Base-by-base conservation (phyloP, 345 rosid species). In the Hypericum perforatum region DNA sequence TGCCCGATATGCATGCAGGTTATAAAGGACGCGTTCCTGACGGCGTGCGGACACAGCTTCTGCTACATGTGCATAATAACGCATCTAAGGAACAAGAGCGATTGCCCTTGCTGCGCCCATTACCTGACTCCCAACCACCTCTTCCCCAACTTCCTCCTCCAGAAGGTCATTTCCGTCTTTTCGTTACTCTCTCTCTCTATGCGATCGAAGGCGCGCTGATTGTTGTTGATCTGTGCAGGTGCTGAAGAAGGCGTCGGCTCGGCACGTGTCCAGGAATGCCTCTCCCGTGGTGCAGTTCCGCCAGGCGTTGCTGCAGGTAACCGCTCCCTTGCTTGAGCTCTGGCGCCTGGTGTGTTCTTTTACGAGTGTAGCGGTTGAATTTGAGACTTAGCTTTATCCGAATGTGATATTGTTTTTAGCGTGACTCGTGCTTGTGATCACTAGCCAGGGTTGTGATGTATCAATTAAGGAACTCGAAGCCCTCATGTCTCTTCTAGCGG, bases 1-100 rank as follows among this genome's bases (percentile, higher is more conserved):
- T 88, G 98, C 64, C 97, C 98, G 70, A 92, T 92, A 57, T 92
- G 98, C 64, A 92, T 92, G 97, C 95, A 88, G 79, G 70, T 92
- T 29, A 85, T 92, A 7, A 85, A 85, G 57, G 97, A 88, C 63
- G 95, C 98, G 38, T 92, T 92, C 65, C 84, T 92, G n/a, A 92
- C 98, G 6, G 79, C 78, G 6, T 92, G 98, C 57, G 97, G 98
- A 5, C 98, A 92, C 53, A 92, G 98, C 64, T 92, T 92, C 78
- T 92, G 98, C 71, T 82, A 83, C 73, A 83, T 83, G 97, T 92
- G 98, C 52, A 78, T 92, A 61, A 85, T 75, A 68, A 92, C 98
- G 29, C 97, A 92, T 60, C 91, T 92, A 41, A 74, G 82, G 44
- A 80, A 85, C 76, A 92, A 92, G 82, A 92, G 66, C 47, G 97